Evolutionary conservation across 1,284 basidiomycete genomes (phyloP).

Genomic region (Sporisorium exsertum): DNA sequence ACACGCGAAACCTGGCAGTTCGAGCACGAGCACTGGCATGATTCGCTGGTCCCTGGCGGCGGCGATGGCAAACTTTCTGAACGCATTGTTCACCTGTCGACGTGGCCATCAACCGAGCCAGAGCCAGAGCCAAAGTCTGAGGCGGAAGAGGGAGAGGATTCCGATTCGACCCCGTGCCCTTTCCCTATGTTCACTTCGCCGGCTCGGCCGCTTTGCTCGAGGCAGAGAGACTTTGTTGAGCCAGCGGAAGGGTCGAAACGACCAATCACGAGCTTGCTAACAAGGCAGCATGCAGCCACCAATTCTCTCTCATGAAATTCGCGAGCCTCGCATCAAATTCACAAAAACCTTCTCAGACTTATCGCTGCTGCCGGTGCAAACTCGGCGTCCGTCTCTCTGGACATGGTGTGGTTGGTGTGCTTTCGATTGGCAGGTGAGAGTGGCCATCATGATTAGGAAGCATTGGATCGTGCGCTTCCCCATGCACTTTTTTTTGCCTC

Average conservation of each 20-base stretch:
- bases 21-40: neutral
- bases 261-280: neutral
- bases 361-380: neutral
- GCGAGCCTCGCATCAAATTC: slow-evolving; percentile 2
- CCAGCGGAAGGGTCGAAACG: neutral
- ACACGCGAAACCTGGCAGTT: neutral
- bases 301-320: neutral
- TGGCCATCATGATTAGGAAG: neutral
- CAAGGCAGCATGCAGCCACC: neutral
- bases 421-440: neutral
- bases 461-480: slow-evolving; percentile 3
- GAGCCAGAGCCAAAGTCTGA: neutral
- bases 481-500: neutral
- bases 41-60: no score
- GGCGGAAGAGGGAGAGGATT: neutral
- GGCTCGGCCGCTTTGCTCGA: no score
- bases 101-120: neutral
- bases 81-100: neutral
- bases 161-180: neutral
- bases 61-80: neutral
- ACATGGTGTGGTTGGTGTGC: neutral
- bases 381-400: neutral
- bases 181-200: neutral
- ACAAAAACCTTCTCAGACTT: neutral
- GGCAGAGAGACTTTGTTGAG: neutral